Conservation (phyloP, 208 protist species). For the Trypanosoma avium region DNA sequence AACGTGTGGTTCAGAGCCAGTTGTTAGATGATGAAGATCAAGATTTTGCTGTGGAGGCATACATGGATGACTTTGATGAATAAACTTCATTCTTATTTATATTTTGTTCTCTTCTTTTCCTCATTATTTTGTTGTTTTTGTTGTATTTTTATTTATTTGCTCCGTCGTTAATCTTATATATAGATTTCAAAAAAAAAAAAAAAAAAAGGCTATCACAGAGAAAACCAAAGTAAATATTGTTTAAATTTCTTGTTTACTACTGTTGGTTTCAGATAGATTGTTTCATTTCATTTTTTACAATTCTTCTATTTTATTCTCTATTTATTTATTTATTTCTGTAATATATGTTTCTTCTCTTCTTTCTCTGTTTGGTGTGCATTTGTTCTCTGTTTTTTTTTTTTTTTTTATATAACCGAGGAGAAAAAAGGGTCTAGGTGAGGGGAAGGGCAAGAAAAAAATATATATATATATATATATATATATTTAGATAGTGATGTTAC, state of each 20-base stretch:
- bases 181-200: no score
- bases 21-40: slow-evolving; percentile 28
- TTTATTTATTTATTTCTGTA: no score
- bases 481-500: slow-evolving; percentile 1
- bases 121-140: neutral
- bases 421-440: no score
- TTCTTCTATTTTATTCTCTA: no score
- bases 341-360: no score
- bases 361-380: no score
- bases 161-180: no score
- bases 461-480: neutral
- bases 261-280: no score
- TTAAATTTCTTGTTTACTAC: no score
- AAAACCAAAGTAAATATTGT: no score
- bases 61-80: slow-evolving; percentile 12
- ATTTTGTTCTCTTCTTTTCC: neutral
- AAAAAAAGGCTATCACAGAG: no score
- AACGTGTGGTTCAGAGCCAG: slow-evolving; percentile 28
- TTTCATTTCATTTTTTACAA: no score
- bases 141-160: slow-evolving; percentile 1
- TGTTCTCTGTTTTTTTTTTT: neutral
- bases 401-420: neutral
- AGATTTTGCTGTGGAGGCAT: slow-evolving; percentile 30
- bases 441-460: neutral
- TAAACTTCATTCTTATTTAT: slow-evolving; percentile 4